Evolutionary conservation across 768 basidiomycete genomes (phyloP), one percentile per base, ranked within the genome.

Genomic region (Flagelloscypha sp.): DNA sequence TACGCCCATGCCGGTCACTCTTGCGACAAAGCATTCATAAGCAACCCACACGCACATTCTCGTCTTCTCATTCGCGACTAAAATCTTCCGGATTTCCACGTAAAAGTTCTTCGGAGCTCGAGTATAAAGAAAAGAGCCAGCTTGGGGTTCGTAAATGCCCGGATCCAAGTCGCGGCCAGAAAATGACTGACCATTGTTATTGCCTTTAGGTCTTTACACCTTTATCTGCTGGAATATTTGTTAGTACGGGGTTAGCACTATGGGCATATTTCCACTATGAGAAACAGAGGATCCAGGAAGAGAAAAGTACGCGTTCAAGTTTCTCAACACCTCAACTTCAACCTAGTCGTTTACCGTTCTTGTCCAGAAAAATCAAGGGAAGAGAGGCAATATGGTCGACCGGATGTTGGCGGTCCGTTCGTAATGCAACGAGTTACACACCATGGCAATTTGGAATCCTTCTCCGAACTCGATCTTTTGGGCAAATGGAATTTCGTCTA

Each of bases 181-280:
- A n/a, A n/a, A n/a, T n/a, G n/a, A n/a, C n/a, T n/a, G n/a, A n/a
- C n/a, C n/a, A n/a, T n/a, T n/a, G n/a, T n/a, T n/a, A n/a, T n/a
- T n/a, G n/a, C n/a, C n/a, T 46, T 21, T 47, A 97, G 93, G 85
- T 88, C n/a, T 95, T 97, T 55, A 92, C 89, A 2, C 90, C 89
- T 18, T 70, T 66, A 35, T 79, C 92, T 1, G 93, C 87, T 0
- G 78, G 68, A 0, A 49, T 97, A 15, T 95, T 99, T 55, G 57
- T 94, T n/a, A 62, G 72, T 2, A 81, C 88, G 6, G 92, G 92
- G 1, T 61, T 72, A 8, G 92, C 80, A 2, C 65, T 99, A 12
- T 86, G 78, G 51, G 79, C 72, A 47, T 98, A 98, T 62, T 97
- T 99, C 61, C 72, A 77, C 35, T 64, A 76, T 37, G 92, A 97